Evolutionary conservation across 2,329 filamentous ascomycete species (phyloP).

Genomic region (Fusarium protoensiforme): DNA sequence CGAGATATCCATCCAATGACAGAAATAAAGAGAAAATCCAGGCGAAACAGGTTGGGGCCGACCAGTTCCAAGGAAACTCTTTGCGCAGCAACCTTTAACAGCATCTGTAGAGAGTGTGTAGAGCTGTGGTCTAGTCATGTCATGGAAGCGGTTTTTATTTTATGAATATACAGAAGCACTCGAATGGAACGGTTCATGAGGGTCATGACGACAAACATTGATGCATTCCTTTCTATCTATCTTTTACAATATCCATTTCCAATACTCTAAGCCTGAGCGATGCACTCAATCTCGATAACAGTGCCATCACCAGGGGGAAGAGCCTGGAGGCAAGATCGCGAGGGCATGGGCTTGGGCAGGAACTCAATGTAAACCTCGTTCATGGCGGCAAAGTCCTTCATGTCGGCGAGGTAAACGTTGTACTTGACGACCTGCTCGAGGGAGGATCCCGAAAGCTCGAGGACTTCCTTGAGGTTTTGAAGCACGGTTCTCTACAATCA

Average conservation of each 20-base stretch:
- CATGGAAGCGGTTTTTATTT: too few species aligned
- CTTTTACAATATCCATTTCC: background rate
- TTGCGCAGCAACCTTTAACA: too few species aligned
- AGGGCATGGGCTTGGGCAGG: conserved; percentile 54
- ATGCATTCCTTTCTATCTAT: background rate
- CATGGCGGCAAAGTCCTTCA: conserved; percentile 79
- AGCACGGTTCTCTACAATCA: conserved; percentile 17
- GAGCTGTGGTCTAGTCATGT: too few species aligned
- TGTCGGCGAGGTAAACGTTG: conserved; percentile 76
- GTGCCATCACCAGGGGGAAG: conserved; percentile 52
- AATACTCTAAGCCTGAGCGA: conserved; percentile 49
- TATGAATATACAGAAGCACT: background rate
- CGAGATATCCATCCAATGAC: too few species aligned
- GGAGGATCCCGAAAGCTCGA: conserved; percentile 72
- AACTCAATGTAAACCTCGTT: conserved; percentile 53
- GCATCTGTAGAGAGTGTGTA: too few species aligned
- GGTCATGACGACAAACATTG: background rate
- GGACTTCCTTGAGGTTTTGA: conserved; percentile 72
- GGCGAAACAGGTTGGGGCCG: too few species aligned
- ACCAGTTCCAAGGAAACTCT: too few species aligned
- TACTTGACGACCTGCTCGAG: conserved; percentile 76
- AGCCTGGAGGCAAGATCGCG: conserved; percentile 54
- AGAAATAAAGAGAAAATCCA: too few species aligned
- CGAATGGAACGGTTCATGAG: background rate
- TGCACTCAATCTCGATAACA: conserved; percentile 58